Evolutionary conservation across 2,329 filamentous ascomycete species (phyloP).

Genomic region (Pestalotiopsis sp.): DNA sequence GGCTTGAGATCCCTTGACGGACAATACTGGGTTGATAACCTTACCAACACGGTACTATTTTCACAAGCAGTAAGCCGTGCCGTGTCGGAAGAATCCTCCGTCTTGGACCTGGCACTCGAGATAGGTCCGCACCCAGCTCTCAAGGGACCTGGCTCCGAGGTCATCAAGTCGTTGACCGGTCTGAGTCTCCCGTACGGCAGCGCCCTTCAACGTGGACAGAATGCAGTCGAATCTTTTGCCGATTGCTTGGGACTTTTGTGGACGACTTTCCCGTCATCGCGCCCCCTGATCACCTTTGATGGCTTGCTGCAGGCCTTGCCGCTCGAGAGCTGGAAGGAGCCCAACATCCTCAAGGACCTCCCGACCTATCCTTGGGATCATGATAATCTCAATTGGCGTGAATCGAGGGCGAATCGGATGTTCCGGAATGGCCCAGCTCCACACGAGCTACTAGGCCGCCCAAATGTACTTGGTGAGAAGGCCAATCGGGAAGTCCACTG

Average conservation of each 20-base stretch:
- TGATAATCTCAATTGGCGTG: not conserved
- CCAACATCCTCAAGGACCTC: slow-evolving; percentile 12
- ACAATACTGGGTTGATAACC: slow-evolving; percentile 26
- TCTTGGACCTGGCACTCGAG: not conserved
- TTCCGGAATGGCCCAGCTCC: not conserved
- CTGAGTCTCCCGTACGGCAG: slow-evolving; percentile 16
- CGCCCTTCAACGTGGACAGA: slow-evolving; percentile 1
- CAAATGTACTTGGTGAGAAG: slow-evolving; percentile 2
- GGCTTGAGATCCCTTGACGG: not conserved
- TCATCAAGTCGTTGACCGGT: not conserved
- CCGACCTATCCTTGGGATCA: slow-evolving; percentile 24
- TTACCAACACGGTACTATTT: slow-evolving; percentile 28
- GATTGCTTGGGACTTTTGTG: slow-evolving; percentile 17
- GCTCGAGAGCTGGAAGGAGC: not conserved
- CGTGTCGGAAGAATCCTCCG: too few species aligned
- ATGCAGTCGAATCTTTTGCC: slow-evolving; percentile 11
- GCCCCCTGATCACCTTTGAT: not conserved
- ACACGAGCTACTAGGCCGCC: slow-evolving; percentile 19
- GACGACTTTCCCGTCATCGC: not conserved
- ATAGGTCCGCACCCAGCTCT: slow-evolving; percentile 12
- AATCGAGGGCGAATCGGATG: slow-evolving; percentile 16
- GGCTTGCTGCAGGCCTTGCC: not conserved
- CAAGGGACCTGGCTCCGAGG: not conserved
- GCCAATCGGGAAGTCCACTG: slow-evolving; percentile 14
- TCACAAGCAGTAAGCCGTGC: not conserved